Conservation (phyloP, 2,329 filamentous ascomycete genomes). For the Chaetoscypha palmicola region DNA sequence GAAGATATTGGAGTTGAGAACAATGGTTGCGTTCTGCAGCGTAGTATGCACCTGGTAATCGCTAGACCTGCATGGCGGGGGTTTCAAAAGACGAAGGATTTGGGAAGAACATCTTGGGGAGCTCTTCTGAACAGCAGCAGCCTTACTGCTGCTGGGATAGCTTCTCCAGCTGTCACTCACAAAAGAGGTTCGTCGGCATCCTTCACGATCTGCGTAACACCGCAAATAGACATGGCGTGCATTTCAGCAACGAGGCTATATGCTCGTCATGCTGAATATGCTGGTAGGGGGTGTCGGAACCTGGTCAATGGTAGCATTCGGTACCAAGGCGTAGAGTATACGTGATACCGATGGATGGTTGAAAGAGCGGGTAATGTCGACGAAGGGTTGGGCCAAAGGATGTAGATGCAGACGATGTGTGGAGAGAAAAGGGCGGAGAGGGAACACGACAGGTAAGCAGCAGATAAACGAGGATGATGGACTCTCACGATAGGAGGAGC, state of each 20-base stretch:
- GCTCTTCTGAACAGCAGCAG: neutral
- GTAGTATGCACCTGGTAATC: neutral
- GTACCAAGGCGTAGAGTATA: neutral
- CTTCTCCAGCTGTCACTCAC: neutral
- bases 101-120: constrained; percentile 1
- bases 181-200: neutral
- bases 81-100: constrained; percentile 7
- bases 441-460: neutral
- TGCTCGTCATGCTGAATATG: constrained; percentile 5
- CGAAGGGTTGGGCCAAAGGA: neutral
- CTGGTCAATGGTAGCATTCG: neutral
- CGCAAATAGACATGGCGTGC: constrained; percentile 7
- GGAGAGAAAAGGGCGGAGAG: neutral
- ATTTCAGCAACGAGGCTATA: neutral
- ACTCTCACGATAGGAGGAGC: neutral
- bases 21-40: constrained; percentile 2
- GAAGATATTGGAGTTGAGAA: constrained; percentile 1
- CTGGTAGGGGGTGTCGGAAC: neutral
- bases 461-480: neutral
- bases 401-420: neutral
- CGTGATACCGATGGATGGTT: neutral
- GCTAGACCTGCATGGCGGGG: constrained; percentile 6
- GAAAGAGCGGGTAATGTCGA: constrained; percentile 4
- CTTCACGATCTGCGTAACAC: neutral
- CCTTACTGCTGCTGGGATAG: constrained; percentile 1